These are phyloP conservation scores for Venturiaceae sp. DNA, from an alignment of 2,329 filamentous ascomycete species.

Conservation along the genomic window DNA sequence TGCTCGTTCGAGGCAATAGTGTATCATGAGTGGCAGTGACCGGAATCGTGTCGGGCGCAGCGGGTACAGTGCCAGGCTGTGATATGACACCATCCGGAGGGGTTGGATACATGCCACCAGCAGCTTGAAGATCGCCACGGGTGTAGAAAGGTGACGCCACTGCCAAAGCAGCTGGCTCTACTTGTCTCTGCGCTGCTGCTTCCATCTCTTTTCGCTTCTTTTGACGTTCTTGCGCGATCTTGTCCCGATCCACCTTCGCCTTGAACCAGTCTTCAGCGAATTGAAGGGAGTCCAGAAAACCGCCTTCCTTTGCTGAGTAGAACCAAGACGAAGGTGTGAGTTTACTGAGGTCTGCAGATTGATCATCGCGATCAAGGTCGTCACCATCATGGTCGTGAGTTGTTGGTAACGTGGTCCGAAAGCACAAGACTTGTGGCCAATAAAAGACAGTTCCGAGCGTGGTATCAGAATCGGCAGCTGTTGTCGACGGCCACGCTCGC, in stretches of 20 bases:
- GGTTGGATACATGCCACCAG: constrained; percentile 29
- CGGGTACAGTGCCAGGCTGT: constrained; percentile 10
- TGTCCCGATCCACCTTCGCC: constrained; percentile 1
- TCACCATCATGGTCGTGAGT: background rate
- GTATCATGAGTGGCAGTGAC: background rate
- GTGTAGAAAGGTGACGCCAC: constrained; percentile 27
- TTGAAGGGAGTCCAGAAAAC: constrained; percentile 1
- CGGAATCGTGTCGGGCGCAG: constrained; percentile 8
- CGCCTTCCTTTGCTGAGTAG: background rate
- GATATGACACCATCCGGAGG: constrained; percentile 26
- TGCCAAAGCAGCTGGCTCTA: background rate
- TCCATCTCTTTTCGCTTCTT: background rate
- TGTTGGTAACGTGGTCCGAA: background rate
- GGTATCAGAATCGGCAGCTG: background rate
- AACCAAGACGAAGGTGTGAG: background rate
- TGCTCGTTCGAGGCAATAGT: background rate
- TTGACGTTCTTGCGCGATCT: background rate
- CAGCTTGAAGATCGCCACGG: constrained; percentile 22
- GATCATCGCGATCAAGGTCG: background rate
- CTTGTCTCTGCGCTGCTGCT: background rate
- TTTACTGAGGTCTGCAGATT: background rate
- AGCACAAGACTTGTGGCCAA: constrained; percentile 3
- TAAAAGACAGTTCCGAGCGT: background rate
- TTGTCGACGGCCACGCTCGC: background rate
- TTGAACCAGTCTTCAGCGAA: constrained; percentile 9